Base-by-base conservation (phyloP, 163 green algal genomes). In the Volvox carteri region DNA sequence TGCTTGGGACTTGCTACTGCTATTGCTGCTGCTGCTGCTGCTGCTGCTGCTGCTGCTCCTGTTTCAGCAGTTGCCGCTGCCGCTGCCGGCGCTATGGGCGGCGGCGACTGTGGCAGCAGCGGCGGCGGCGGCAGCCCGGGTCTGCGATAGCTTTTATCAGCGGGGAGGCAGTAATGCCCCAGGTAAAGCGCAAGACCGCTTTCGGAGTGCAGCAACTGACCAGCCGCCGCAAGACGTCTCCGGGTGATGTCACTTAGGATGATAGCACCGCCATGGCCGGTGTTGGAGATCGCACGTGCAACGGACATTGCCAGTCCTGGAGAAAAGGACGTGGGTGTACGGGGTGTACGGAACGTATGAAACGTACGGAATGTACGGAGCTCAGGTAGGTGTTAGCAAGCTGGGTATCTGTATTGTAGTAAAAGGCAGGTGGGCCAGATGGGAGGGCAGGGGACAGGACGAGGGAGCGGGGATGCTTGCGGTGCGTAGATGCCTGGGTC, bases 181-280 rank as follows among this genome's bases (percentile, higher is more conserved):
- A 65, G n/a, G 58, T 86, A 77, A 7, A 86, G 42, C 14, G n/a
- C 41, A 4, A 86, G 48, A 4, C 78, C 78, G 52, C 0, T 4
- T 4, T 75, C 78, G n/a, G 58, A 30, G 41, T 41, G 37, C 39
- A 5, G 30, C 58, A 86, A 58, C 6, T 65, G 28, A 1, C 78
- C 58, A 5, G 41, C 78, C 8, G 78, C 58, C 41, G 70, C 30
- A 23, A 90, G 62, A 5, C 54, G 41, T 11, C 35, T 41, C 16
- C 76, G 78, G 58, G 78, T 50, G 2, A 35, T 11, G 35, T 85
- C 87, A 18, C 58, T 74, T 12, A 84, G 28, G 2, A 90, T 46
- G 4, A 92, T 74, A 37, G 84, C 33, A n/a, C 88, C 88, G 60
- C 88, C 88, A 54, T 72, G 39, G 14, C 67, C 70, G 23, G 72